Conservation (phyloP, 2,329 filamentous ascomycete genomes). For the Parascedosporium putredinis region DNA sequence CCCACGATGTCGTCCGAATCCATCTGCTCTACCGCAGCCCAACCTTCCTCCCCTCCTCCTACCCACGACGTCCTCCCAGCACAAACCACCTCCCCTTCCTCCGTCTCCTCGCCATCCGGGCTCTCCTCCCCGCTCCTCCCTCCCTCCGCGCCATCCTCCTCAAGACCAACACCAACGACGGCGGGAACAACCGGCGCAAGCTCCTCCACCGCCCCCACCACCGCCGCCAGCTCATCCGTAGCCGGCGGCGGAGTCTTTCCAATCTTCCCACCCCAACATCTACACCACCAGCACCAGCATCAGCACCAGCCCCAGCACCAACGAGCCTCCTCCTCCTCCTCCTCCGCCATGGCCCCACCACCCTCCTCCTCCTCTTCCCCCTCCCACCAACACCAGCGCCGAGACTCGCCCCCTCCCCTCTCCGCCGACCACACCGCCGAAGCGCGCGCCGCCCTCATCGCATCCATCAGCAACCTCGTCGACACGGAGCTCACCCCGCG, state of each 20-base stretch:
- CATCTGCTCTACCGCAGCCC: neutral
- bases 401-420: conserved; percentile 17
- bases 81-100: neutral
- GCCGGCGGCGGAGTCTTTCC: neutral
- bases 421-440: conserved; percentile 38
- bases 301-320: too few species aligned
- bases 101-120: neutral
- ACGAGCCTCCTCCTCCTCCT: conserved; percentile 6
- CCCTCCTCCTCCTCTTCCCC: conserved; percentile 7
- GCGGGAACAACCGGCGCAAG: too few species aligned
- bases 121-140: neutral
- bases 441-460: conserved; percentile 48
- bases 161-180: neutral
- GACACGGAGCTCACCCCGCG: conserved; percentile 59
- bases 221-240: conserved; percentile 11
- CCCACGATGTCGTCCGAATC: neutral
- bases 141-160: neutral
- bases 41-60: neutral
- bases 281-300: too few species aligned
- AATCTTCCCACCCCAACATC: too few species aligned
- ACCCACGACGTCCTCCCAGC: neutral
- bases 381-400: conserved; percentile 9
- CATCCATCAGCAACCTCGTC: conserved; percentile 58
- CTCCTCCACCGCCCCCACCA: conserved; percentile 7
- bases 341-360: conserved; percentile 6